Base-by-base conservation (phyloP, 108 stramenopile species). In the Nannochloropsis gaditana region DNA sequence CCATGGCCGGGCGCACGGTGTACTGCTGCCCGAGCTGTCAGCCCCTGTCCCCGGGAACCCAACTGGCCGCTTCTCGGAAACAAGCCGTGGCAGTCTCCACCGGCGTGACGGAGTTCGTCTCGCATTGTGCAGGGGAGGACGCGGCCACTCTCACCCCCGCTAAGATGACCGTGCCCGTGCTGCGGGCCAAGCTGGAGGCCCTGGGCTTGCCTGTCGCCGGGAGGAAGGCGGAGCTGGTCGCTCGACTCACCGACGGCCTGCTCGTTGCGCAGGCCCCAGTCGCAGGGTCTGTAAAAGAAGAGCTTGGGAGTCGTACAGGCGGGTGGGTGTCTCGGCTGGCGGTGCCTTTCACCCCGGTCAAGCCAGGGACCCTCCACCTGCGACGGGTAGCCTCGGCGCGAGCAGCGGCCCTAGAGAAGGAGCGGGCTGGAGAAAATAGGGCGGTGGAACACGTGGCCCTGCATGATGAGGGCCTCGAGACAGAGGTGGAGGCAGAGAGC, bases 401-500 rank as follows among this genome's bases (percentile, higher is more conserved):
- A 85, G 92, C 90, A 82, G 93, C 93, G 2, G 93, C 93, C 17
- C 84, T 83, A 42, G 93, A 94, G 80, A 93, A 93, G 84, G 89
- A 86, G 3, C 83, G 44, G 2, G 90, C 92, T 43, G 94, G 94
- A 9, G 94, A 94, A 87, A 90, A 87, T 80, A 87, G 93, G 6
- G 92, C 91, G 9, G 92, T 93, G 9, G 94, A 94, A 82, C 94
- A 94, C 83, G 90, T 94, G 79, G 94, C 93, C 2, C n/a, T 73
- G 8, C 93, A 94, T 5, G 80, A n/a, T 3, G 80, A 81, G n/a
- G 21, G 41, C 19, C 6, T 41, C 21, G 41, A 19, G 80, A 80
- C 11, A 80, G 80, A 50, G 15, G 1, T n/a, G n/a, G 59, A 73
- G 59, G 59, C 15, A 3, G 59, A 73, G 59, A 6, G 19, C 5